These are phyloP conservation scores for Jacaranda mimosifolia DNA, from an alignment of 257 asterid genomes.

Conservation along the genomic window DNA sequence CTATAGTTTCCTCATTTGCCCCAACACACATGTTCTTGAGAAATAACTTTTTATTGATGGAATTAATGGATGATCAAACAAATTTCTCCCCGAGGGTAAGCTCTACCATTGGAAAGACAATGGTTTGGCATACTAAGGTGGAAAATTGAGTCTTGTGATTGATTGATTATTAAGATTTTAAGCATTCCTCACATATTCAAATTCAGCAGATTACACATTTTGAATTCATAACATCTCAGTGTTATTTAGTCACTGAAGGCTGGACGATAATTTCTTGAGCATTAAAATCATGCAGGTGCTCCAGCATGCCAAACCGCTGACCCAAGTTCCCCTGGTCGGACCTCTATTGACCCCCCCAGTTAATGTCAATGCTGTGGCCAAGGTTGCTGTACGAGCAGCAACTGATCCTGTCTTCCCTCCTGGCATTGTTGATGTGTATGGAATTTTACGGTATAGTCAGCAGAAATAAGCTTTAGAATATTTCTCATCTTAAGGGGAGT, in stretches of 20 bases:
- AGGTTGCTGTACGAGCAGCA: slow-evolving; percentile 89
- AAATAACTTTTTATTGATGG: background rate
- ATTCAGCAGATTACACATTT: no score
- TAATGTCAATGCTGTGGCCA: slow-evolving; percentile 78
- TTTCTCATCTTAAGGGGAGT: slow-evolving; percentile 4
- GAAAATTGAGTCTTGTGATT: no score
- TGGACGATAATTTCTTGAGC: background rate
- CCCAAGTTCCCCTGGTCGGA: slow-evolving; percentile 82
- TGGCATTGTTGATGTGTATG: slow-evolving; percentile 79
- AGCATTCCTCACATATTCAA: background rate
- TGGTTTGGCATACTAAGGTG: slow-evolving; percentile 9
- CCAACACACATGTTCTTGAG: background rate
- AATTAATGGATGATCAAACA: no score
- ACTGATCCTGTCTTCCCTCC: slow-evolving; percentile 93
- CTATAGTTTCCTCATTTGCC: background rate
- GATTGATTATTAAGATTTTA: background rate
- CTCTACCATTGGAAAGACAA: background rate
- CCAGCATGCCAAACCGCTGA: slow-evolving; percentile 71
- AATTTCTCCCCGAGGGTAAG: no score
- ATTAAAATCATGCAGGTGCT: slow-evolving; percentile 64
- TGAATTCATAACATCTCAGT: no score
- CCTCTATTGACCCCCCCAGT: slow-evolving; percentile 89
- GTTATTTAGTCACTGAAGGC: background rate
- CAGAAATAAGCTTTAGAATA: slow-evolving; percentile 44
- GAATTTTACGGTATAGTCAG: slow-evolving; percentile 76